Evolutionary conservation across 768 basidiomycete species (phyloP), one percentile per base, ranked within the genome.

Genomic region (Auricularia heimuer): DNA sequence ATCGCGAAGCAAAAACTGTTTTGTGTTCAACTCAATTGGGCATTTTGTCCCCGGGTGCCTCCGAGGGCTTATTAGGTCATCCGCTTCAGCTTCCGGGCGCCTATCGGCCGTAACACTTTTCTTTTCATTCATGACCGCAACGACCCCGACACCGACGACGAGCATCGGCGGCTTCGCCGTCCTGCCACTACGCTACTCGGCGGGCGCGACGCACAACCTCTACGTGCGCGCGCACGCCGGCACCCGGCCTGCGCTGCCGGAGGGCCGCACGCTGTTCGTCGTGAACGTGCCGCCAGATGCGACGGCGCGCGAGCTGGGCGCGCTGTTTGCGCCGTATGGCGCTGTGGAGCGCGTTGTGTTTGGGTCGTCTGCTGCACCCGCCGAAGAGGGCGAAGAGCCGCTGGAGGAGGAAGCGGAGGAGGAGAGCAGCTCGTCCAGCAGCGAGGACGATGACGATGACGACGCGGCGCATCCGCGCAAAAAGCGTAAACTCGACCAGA

Each of bases 201-300:
- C 70, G 1, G 71, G 73, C 24, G 73, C 81, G 2, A 86, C 80
- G 2, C 93, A 95, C 70, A 83, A 86, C 68, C 73, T 94, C n/a
- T 95, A 94, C 70, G 84, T 83, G 18, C 84, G 89, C n/a, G 71
- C 81, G 3, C 91, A 94, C 71, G 71, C 76, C 33, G 77, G 79
- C 3, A 45, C 61, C 18, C 39, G 36, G 14, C 58, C n/a, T 33
- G 66, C 39, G 39, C 79, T 76, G 63, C 77, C 82, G 68, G 73
- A 83, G 37, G 85, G 82, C 16, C 82, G 93, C 54, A 95, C 93
- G 0, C 79, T 96, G 10, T 98, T 98, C 71, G 77, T 95, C 2
- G 90, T 90, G 64, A 97, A 98, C 70, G 77, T 95, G 4, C 94
- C 95, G 1, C 87, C 92, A 64, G 93, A 96, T 73, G 84, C 91